Evolutionary conservation across 2,329 filamentous ascomycete species (phyloP), one percentile per base, ranked within the genome.

Genomic region (Penicillium sp.): DNA sequence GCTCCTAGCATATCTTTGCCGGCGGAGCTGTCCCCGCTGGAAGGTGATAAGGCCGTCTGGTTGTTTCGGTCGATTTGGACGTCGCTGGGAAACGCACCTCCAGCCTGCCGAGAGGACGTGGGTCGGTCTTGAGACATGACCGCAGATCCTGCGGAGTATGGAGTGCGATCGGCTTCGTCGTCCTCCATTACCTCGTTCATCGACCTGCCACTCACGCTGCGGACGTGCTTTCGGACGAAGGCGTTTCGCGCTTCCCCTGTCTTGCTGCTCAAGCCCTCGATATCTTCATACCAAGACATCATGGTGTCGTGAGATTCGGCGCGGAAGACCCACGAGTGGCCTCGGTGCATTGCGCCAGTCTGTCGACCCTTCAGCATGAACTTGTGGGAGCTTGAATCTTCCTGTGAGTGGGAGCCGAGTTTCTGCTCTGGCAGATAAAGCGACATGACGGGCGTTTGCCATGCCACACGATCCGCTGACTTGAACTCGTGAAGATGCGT

Each of bases 401-500:
- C 85, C 57, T 86, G 84, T 10, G 93, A 97, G 71, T 95, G 91
- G 35, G 92, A 95, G 36, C 94, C 94, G 55, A 99, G 82, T 72
- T 96, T 97, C 75, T 97, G 94, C 65, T 97, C 94, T 7, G 89
- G 89, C 28, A 99, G 84, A 71, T 94, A 96, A 53, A 99, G 81
- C 40, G 94, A 97, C 93, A 99, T 97, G 70, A 97, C 85, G 0
- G 94, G 94, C 37, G 89, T 88, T 74, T 94, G 90, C 57, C 84
- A 82, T 65, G 82, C 81, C 60, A 87, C 88, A 72, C 93, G 92
- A 76, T 97, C 93, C 63, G 91, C 91, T n/a, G 91, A 96, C 73
- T 96, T 97, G 83, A 97, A 99, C 76, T 99, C 94, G 77, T 99
- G 94, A 22, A 99, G 83, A 75, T 99, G 94, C 53, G 94, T 97